Percentiles rank a stretch among this genome's conserved stretches.
phyloP scores from a whole-genome alignment of 495 filamentous ascomycete species.

The Penicillium fimorum region DNA sequence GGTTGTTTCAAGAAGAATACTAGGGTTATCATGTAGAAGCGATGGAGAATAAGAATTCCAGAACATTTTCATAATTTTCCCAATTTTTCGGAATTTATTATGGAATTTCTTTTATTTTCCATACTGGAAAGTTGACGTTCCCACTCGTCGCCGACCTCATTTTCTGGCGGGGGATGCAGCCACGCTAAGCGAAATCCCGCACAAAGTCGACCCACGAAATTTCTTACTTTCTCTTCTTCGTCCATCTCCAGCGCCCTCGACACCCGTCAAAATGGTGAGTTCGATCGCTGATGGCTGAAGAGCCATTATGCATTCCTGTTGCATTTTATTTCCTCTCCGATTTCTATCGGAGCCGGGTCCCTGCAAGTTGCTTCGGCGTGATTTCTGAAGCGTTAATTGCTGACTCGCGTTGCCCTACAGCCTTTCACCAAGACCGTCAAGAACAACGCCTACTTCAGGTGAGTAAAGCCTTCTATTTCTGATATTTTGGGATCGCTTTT shows the following conservation, averaged over 20 bases:
- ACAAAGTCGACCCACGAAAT: slow-evolving; percentile 44
- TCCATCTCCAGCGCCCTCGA: slow-evolving; percentile 36
- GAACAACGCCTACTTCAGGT: slow-evolving; percentile 97
- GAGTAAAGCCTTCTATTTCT: slow-evolving; percentile 33
- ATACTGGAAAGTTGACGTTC: slow-evolving; percentile 14
- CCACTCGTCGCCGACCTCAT: slow-evolving; percentile 44
- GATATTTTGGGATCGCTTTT: slow-evolving; percentile 8
- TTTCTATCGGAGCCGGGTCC: slow-evolving; percentile 58
- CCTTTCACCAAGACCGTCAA: slow-evolving; percentile 93
- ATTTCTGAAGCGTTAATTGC: slow-evolving; percentile 97
- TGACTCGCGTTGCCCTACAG: slow-evolving; percentile 79
- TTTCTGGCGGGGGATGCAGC: slow-evolving; percentile 40
- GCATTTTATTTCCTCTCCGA: slow-evolving; percentile 18
- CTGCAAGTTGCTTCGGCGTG: slow-evolving; percentile 93
- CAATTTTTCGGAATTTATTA: slow-evolving; percentile 7
- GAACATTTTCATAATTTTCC: neutral
- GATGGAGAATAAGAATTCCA: neutral
- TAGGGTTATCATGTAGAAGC: neutral
- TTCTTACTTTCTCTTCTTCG: slow-evolving; percentile 23
- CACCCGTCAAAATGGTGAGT: slow-evolving; percentile 53
- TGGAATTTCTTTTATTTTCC: neutral
- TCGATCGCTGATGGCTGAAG: slow-evolving; percentile 27
- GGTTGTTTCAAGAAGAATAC: neutral
- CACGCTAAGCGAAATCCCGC: slow-evolving; percentile 48
- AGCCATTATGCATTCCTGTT: slow-evolving; percentile 14